A percentile compares a stretch with the other conserved stretches of the same genome.
Evolutionary conservation across 2,329 filamentous ascomycete genomes (phyloP).

Genomic region (Fusarium tricinctum): DNA sequence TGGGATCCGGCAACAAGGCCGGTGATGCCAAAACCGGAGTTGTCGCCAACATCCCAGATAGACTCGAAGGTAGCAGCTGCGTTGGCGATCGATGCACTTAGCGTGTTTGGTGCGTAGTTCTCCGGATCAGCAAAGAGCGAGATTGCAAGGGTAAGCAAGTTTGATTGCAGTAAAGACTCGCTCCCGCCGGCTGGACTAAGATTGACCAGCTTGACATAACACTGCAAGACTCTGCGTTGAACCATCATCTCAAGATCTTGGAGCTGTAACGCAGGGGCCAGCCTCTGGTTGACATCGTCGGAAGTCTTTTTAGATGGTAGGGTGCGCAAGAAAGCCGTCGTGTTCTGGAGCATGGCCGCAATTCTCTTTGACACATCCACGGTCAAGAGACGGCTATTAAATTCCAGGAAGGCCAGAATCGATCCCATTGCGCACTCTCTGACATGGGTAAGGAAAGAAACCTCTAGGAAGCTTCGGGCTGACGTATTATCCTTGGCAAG

Average conservation of each 20-base stretch:
- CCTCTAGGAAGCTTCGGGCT: conserved; percentile 85
- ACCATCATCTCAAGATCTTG: conserved; percentile 95
- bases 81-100: conserved; percentile 92
- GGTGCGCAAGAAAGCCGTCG: conserved; percentile 87
- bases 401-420: conserved; percentile 91
- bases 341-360: conserved; percentile 94
- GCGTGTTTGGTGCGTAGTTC: conserved; percentile 84
- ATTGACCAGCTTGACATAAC: conserved; percentile 91
- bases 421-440: conserved; percentile 94
- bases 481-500: conserved; percentile 92
- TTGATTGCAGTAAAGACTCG: conserved; percentile 90
- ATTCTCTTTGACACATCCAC: conserved; percentile 95
- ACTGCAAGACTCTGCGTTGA: conserved; percentile 91
- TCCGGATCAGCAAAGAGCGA: conserved; percentile 94
- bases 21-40: conserved; percentile 93
- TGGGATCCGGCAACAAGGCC: conserved; percentile 85
- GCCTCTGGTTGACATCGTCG: conserved; percentile 86
- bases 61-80: conserved; percentile 91
- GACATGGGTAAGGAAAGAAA: conserved; percentile 94
- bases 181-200: conserved; percentile 87
- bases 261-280: conserved; percentile 88
- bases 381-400: conserved; percentile 91
- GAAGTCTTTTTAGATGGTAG: conserved; percentile 86
- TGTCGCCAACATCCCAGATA: conserved; percentile 95
- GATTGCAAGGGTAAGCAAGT: conserved; percentile 88